phyloP scores from a whole-genome alignment of 1,139 yeast species.

The Kodamaea alishanica region DNA sequence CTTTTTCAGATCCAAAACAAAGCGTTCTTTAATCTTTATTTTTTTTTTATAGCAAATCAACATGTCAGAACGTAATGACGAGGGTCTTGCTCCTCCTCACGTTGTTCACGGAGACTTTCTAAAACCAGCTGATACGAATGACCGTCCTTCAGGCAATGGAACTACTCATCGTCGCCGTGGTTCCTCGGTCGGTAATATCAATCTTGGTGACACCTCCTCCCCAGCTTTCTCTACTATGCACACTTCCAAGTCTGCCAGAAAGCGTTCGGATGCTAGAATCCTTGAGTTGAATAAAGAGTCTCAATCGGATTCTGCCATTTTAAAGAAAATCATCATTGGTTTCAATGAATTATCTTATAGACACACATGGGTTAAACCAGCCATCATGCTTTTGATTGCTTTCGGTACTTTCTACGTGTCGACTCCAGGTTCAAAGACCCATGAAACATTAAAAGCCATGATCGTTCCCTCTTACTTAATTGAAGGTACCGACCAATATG shows the following conservation, averaged over 20 bases:
- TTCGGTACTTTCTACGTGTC: conserved; percentile 41
- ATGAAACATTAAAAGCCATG: conserved; percentile 58
- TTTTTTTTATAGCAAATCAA: no score
- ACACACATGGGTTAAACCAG: conserved; percentile 79
- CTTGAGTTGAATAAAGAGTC: conserved; percentile 26
- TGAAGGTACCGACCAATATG: conserved; percentile 59
- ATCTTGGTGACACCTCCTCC: conserved; percentile 56
- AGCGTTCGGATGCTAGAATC: conserved; percentile 33
- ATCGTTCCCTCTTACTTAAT: conserved; percentile 67
- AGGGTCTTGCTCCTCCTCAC: no score
- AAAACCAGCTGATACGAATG: no score
- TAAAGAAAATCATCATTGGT: conserved; percentile 50
- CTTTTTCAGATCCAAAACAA: no score
- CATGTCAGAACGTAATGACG: no score
- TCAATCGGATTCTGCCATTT: conserved; percentile 39
- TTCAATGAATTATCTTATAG: conserved; percentile 61
- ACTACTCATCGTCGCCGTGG: conserved; percentile 36
- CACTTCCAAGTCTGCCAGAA: conserved; percentile 32
- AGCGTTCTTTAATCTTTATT: no score
- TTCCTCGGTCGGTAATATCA: conserved; percentile 56
- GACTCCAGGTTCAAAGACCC: conserved; percentile 51
- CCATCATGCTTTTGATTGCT: conserved; percentile 41
- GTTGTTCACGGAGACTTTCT: no score
- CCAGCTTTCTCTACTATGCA: conserved; percentile 50
- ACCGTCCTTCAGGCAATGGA: background rate